These are phyloP conservation scores for Barnettozyma hawaiiensis DNA, from an alignment of 1,139 yeast species.

Conservation along the genomic window DNA sequence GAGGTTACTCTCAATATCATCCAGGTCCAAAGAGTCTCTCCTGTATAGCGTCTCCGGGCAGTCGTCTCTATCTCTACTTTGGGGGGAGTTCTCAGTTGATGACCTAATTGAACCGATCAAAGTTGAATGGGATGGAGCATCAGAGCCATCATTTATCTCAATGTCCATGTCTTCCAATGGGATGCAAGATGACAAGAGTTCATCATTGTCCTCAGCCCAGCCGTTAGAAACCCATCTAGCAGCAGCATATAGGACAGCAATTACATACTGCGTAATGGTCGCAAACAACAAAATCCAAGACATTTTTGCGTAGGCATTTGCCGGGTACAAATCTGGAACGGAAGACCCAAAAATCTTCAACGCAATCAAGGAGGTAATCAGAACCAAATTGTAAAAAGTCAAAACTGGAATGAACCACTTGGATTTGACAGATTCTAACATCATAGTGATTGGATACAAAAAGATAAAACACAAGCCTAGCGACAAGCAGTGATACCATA, in stretches of 20 bases:
- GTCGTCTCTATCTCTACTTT: constrained; percentile 5
- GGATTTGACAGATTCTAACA: constrained; percentile 55
- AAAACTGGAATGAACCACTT: constrained; percentile 55
- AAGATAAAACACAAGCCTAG: constrained; percentile 44
- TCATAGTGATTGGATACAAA: constrained; percentile 65
- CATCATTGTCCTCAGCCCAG: constrained; percentile 32
- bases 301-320: constrained; percentile 66
- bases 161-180: constrained; percentile 26
- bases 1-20: constrained; percentile 4
- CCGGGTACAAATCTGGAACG: constrained; percentile 67
- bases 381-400: constrained; percentile 42
- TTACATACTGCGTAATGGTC: constrained; percentile 46
- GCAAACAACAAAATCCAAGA: constrained; percentile 52
- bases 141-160: constrained; percentile 12
- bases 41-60: constrained; percentile 10
- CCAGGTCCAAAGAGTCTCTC: constrained; percentile 8
- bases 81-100: constrained; percentile 6
- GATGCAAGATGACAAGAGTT: constrained; percentile 20
- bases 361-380: constrained; percentile 48
- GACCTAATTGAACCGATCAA: constrained; percentile 17
- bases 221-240: constrained; percentile 37
- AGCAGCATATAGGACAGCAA: constrained; percentile 43
- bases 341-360: constrained; percentile 56
- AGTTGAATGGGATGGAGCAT: constrained; percentile 19
- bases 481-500: constrained; percentile 51